phyloP scores from a whole-genome alignment of 148 eudicot genomes.

The Rhododendron ovatum region DNA sequence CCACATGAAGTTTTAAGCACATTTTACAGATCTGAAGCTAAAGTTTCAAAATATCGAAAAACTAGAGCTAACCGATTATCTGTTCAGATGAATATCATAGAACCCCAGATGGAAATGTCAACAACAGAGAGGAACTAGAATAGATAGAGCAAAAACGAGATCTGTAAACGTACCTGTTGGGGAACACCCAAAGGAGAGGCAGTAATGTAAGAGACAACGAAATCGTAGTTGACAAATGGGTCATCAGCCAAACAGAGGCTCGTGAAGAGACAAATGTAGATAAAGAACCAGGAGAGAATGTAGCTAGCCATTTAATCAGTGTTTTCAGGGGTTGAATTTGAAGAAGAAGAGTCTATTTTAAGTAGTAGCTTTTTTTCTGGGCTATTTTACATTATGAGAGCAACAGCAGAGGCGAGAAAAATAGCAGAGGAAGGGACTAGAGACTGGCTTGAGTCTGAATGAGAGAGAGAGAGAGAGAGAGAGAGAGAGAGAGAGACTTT shows the following conservation, averaged over 20 bases:
- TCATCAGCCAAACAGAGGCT: conserved; percentile 66
- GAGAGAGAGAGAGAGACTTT: background rate
- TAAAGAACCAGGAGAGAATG: background rate
- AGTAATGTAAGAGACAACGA: conserved; percentile 83
- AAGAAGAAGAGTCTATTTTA: background rate
- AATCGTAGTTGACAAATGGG: conserved; percentile 51
- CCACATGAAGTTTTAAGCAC: conserved; percentile 13
- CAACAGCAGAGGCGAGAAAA: background rate
- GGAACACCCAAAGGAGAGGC: conserved; percentile 84
- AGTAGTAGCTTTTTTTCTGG: background rate
- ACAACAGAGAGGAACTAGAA: background rate
- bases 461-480: background rate
- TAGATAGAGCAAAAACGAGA: background rate
- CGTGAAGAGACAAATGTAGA: conserved; percentile 39
- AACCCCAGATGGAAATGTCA: conserved; percentile 18
- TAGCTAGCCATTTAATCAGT: conserved; percentile 1
- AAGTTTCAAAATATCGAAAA: conserved; percentile 19
- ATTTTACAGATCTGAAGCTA: conserved; percentile 54
- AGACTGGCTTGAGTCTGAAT: background rate
- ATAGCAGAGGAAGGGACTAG: background rate
- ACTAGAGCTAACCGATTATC: conserved; percentile 26
- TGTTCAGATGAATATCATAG: conserved; percentile 7
- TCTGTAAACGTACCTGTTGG: conserved; percentile 36
- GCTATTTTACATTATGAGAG: background rate
- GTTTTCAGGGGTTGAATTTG: background rate